A percentile compares a stretch with the other conserved stretches of the same genome.
Conservation (phyloP, 1,284 basidiomycete genomes). For the Cryptococcus amylolentus region DNA sequence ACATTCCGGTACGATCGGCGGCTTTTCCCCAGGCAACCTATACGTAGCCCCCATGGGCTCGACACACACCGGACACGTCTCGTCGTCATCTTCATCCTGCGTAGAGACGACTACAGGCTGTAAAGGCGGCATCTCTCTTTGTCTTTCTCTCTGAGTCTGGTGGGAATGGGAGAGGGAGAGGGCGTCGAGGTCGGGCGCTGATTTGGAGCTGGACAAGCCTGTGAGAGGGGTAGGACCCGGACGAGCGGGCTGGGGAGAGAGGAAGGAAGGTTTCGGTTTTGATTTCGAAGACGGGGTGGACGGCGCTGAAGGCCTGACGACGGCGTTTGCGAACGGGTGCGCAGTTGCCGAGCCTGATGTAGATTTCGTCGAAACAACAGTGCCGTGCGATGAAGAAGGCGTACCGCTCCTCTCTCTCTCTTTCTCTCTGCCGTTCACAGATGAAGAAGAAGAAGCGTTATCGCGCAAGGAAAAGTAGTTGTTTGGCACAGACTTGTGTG, state of each 20-base stretch:
- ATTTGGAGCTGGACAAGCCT: slow-evolving; percentile 14
- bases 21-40: slow-evolving; percentile 81
- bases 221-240: background rate
- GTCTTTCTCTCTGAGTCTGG: slow-evolving; percentile 1
- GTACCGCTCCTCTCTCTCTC: no score
- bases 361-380: slow-evolving; percentile 18
- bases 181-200: slow-evolving; percentile 23
- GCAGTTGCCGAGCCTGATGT: slow-evolving; percentile 14
- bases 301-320: slow-evolving; percentile 19
- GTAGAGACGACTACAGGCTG: slow-evolving; percentile 42
- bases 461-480: background rate
- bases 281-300: no score
- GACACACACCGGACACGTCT: slow-evolving; percentile 49
- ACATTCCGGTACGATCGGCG: slow-evolving; percentile 92
- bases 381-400: background rate
- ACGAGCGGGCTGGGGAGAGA: slow-evolving; percentile 5
- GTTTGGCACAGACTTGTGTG: slow-evolving; percentile 1
- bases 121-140: slow-evolving; percentile 16
- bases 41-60: slow-evolving; percentile 46
- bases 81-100: slow-evolving; percentile 36
- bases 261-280: slow-evolving; percentile 1
- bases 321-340: slow-evolving; percentile 40
- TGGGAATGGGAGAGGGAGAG: no score
- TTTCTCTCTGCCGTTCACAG: no score
- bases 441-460: no score